phyloP scores from a whole-genome alignment of 139 green algal species.

The Gonium pectorale region DNA sequence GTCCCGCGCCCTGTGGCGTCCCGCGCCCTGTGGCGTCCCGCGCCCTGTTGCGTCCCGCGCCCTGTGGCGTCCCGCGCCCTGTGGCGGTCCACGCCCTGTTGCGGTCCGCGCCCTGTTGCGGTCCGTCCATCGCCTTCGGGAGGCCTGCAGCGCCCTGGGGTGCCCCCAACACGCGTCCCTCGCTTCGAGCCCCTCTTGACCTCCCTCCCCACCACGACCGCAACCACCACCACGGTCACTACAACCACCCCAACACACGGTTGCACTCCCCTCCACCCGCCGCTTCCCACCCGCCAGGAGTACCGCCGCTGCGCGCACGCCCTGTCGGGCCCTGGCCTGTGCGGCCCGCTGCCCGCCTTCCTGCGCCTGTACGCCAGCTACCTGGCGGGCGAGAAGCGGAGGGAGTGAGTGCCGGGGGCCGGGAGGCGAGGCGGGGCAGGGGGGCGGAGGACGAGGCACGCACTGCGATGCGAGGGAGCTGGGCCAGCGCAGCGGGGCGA shows the following conservation, averaged over 20 bases:
- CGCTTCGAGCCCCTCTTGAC: neutral
- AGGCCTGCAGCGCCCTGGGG: no score
- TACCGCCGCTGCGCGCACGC: conserved; percentile 82
- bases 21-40: no score
- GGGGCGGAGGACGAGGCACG: neutral
- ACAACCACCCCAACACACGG: no score
- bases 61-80: no score
- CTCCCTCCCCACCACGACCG: neutral
- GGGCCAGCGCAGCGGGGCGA: neutral
- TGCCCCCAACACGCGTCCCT: neutral
- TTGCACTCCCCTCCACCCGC: neutral
- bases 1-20: no score
- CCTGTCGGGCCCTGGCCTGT: conserved; percentile 55
- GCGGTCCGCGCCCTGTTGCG: no score
- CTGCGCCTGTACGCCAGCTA: conserved; percentile 86
- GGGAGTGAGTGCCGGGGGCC: conserved; percentile 74
- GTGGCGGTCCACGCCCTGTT: no score
- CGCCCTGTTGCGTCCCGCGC: no score
- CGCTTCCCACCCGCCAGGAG: conserved; percentile 70
- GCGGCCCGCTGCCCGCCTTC: conserved; percentile 72
- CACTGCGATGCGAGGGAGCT: no score
- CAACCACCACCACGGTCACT: neutral
- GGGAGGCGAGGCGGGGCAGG: neutral
- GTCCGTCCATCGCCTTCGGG: no score
- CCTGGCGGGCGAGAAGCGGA: conserved; percentile 89